These are phyloP conservation scores for Mortierella sp. DNA, from an alignment of 371 early-diverging fungal species.

Conservation along the genomic window DNA sequence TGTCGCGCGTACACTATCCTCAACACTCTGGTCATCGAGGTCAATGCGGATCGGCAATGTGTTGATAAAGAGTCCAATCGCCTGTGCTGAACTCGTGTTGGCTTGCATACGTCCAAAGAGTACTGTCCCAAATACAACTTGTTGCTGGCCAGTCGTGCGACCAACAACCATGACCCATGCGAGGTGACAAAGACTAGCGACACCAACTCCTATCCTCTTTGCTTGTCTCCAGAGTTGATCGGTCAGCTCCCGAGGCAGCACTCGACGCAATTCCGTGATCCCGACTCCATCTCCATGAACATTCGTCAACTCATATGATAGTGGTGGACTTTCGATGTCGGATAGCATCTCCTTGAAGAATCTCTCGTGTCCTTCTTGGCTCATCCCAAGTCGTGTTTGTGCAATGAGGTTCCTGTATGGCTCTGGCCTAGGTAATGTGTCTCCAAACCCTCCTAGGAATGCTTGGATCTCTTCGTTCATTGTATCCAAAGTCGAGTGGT, in stretches of 20 bases:
- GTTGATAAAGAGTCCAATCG: conserved; percentile 11
- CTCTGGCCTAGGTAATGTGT: conserved; percentile 1
- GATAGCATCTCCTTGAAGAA: conserved; percentile 22
- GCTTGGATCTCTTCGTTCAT: conserved; percentile 13
- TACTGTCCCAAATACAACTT: conserved; percentile 26
- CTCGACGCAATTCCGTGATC: neutral
- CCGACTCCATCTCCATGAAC: neutral
- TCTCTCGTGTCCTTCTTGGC: conserved; percentile 1
- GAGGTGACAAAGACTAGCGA: conserved; percentile 12
- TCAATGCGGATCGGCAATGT: neutral
- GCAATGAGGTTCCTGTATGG: conserved; percentile 1
- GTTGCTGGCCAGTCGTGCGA: conserved; percentile 13
- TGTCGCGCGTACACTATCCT: neutral
- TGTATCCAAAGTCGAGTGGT: conserved; percentile 16
- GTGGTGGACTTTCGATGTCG: conserved; percentile 14
- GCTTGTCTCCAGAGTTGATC: conserved; percentile 14
- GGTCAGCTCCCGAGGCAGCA: conserved; percentile 20
- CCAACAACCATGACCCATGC: conserved; percentile 17
- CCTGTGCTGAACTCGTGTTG: neutral
- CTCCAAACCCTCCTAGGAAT: conserved; percentile 6
- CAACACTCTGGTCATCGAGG: neutral
- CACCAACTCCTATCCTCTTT: conserved; percentile 15
- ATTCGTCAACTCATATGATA: conserved; percentile 15
- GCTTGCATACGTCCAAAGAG: neutral
- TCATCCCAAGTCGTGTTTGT: conserved; percentile 4